A percentile compares a stretch with the other conserved stretches of the same genome.
These are phyloP conservation scores for Lodderomyces margitis DNA, from an alignment of 1,139 yeast genomes.

Conservation along the genomic window DNA sequence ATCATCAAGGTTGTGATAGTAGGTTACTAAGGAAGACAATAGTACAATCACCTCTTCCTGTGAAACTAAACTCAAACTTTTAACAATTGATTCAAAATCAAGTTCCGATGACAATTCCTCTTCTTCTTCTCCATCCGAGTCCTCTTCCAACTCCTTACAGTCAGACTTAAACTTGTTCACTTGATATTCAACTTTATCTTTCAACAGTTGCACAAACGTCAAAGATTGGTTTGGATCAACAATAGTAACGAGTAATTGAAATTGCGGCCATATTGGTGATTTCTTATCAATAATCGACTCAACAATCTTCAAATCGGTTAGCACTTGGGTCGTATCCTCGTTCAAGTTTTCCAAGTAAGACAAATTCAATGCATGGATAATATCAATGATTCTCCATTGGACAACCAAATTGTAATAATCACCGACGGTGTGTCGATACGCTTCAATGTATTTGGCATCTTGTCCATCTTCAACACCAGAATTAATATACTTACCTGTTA, in stretches of 20 bases:
- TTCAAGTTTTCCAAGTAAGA: constrained; percentile 25
- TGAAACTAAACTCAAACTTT: constrained; percentile 31
- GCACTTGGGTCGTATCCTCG: constrained; percentile 18
- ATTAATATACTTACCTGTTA: constrained; percentile 23
- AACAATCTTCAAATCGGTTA: constrained; percentile 24
- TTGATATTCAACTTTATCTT: constrained; percentile 18
- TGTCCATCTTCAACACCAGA: constrained; percentile 26
- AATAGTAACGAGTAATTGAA: constrained; percentile 30
- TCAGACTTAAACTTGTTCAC: constrained; percentile 24
- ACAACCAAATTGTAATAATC: constrained; percentile 29
- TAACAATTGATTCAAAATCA: constrained; percentile 1
- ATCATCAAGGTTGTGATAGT: constrained; percentile 23
- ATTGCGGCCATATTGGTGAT: constrained; percentile 20
- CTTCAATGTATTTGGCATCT: constrained; percentile 33
- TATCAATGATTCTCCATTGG: constrained; percentile 40
- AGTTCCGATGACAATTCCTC: constrained; percentile 10
- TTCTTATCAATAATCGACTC: constrained; percentile 18
- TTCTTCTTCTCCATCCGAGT: constrained; percentile 19
- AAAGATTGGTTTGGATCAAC: constrained; percentile 24
- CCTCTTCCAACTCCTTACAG: constrained; percentile 14
- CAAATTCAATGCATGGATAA: constrained; percentile 32
- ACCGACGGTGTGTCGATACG: constrained; percentile 17
- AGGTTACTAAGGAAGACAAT: constrained; percentile 26
- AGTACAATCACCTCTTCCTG: constrained; percentile 38
- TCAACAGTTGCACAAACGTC: constrained; percentile 22